Evolutionary conservation across 1,139 yeast species (phyloP).

Genomic region (Diutina ranongensis): DNA sequence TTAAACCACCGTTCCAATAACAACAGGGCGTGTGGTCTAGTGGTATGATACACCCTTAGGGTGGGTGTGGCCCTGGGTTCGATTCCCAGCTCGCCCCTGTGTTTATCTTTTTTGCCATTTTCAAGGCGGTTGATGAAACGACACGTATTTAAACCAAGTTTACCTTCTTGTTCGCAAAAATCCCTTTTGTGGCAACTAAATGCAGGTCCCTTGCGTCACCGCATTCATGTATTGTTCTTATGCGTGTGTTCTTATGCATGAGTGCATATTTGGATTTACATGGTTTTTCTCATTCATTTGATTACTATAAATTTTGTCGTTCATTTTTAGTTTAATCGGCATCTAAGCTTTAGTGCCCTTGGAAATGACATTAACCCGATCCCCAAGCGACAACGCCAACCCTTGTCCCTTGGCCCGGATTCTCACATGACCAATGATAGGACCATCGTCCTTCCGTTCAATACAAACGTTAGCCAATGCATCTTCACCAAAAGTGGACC

Average conservation of each 20-base stretch:
- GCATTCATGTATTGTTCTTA: no score
- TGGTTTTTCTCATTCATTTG: not conserved
- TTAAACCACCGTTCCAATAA: not conserved
- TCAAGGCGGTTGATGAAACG: not conserved
- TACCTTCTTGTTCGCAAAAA: no score
- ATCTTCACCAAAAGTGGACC: conserved; percentile 94
- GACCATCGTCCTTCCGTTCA: conserved; percentile 66
- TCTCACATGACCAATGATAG: conserved; percentile 88
- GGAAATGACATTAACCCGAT: conserved; percentile 67
- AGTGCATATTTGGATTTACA: not conserved
- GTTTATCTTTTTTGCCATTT: not conserved
- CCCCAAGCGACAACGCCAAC: conserved; percentile 88
- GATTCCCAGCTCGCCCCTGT: not conserved
- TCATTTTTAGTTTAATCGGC: not conserved
- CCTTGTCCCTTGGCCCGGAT: conserved; percentile 98
- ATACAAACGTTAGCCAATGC: conserved; percentile 93
- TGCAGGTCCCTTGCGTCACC: no score
- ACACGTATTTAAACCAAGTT: not conserved
- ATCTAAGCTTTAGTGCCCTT: not conserved
- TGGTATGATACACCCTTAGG: not conserved
- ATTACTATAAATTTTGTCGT: no score
- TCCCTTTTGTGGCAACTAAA: no score
- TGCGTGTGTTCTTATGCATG: no score
- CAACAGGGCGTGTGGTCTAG: not conserved
- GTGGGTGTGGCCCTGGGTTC: not conserved